These are phyloP conservation scores for Wickerhamomyces silvicola DNA, from an alignment of 805 yeast species.

Conservation along the genomic window DNA sequence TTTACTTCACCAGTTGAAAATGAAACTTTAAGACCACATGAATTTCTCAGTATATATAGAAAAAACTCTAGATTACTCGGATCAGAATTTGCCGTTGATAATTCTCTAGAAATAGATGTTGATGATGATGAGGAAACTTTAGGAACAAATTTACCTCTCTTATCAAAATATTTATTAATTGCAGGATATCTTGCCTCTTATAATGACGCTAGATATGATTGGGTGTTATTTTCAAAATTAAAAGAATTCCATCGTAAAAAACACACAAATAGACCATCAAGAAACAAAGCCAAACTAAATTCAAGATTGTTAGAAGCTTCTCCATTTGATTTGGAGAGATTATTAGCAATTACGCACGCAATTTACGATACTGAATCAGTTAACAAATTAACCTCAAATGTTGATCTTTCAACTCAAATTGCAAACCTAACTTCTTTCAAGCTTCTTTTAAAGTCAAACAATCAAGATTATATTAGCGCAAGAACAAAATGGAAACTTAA, in stretches of 20 bases:
- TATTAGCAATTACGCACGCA: constrained; percentile 73
- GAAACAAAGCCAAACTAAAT: constrained; percentile 40
- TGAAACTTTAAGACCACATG: constrained; percentile 9
- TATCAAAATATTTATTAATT: constrained; percentile 65
- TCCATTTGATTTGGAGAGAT: constrained; percentile 68
- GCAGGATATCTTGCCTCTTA: constrained; percentile 83
- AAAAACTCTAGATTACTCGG: constrained; percentile 23
- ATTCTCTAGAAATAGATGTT: constrained; percentile 6
- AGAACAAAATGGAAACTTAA: constrained; percentile 75
- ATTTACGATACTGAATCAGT: constrained; percentile 43
- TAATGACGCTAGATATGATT: constrained; percentile 62
- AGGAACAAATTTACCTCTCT: constrained; percentile 45
- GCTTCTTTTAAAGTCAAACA: constrained; percentile 26
- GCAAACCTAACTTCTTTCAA: constrained; percentile 29
- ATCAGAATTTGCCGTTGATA: constrained; percentile 27
- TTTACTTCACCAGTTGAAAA: constrained; percentile 14
- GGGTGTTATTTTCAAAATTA: constrained; percentile 61
- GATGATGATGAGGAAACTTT: constrained; percentile 6
- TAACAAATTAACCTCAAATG: constrained; percentile 23
- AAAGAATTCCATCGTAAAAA: constrained; percentile 35
- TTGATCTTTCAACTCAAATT: constrained; percentile 29
- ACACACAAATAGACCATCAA: constrained; percentile 33
- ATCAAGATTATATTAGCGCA: constrained; percentile 53
- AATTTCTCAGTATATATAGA: constrained; percentile 23
- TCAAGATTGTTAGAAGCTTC: constrained; percentile 64